These are phyloP conservation scores for Escovopsis weberi DNA, from an alignment of 2,329 filamentous ascomycete species.

Conservation along the genomic window DNA sequence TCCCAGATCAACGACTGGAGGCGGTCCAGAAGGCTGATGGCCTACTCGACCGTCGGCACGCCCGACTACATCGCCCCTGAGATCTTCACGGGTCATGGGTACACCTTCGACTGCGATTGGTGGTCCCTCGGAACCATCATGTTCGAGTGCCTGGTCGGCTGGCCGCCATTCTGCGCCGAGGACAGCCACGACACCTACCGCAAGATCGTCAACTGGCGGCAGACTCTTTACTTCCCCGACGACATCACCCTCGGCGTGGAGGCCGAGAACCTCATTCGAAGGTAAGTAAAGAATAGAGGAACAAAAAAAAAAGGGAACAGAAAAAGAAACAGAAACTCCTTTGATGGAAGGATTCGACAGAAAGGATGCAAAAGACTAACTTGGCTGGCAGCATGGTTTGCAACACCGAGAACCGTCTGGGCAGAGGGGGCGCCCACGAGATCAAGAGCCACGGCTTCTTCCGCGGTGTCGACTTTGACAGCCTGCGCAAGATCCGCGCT, in stretches of 20 bases:
- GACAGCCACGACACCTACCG: slow-evolving; percentile 96
- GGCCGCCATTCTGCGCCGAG: slow-evolving; percentile 97
- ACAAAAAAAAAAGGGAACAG: no score
- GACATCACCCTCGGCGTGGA: slow-evolving; percentile 81
- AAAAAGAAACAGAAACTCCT: no score
- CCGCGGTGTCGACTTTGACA: slow-evolving; percentile 90
- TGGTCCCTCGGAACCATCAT: slow-evolving; percentile 98
- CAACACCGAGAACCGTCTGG: slow-evolving; percentile 83
- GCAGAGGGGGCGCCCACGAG: slow-evolving; percentile 72
- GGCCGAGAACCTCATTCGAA: slow-evolving; percentile 83
- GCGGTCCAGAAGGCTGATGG: slow-evolving; percentile 87
- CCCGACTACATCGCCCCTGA: slow-evolving; percentile 98
- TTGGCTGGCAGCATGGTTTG: slow-evolving; percentile 59
- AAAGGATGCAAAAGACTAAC: not conserved
- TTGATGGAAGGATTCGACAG: no score
- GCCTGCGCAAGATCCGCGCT: slow-evolving; percentile 79
- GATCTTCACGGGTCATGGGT: slow-evolving; percentile 93
- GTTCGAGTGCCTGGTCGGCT: slow-evolving; percentile 97
- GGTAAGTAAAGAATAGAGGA: slow-evolving; percentile 37
- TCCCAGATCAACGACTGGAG: slow-evolving; percentile 98
- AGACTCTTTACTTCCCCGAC: slow-evolving; percentile 90
- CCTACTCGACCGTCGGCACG: slow-evolving; percentile 95
- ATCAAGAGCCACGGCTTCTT: slow-evolving; percentile 95
- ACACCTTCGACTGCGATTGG: slow-evolving; percentile 96
- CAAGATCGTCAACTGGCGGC: slow-evolving; percentile 97